Evolutionary conservation across 176 grass and related monocot genomes (phyloP), one percentile per base, ranked within the genome.

Genomic region (Carex myosuroides): DNA sequence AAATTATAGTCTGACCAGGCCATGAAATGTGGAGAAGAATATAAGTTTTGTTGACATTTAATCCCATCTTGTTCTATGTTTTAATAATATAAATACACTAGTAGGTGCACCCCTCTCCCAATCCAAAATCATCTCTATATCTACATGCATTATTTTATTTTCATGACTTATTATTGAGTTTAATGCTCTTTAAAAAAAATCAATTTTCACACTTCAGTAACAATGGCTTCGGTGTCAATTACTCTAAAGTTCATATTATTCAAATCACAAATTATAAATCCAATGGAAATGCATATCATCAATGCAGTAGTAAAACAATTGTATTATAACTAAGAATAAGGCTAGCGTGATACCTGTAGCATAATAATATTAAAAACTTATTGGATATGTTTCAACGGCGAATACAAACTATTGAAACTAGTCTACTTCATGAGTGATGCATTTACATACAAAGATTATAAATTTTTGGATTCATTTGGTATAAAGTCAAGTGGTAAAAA

Each of bases 21-120:
- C 79, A 65, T 66, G n/a, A 52, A 82, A 42, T 64, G 18, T 48
- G 60, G 37, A 80, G 58, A 81, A 54, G 59, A 81, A 81, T 64
- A 65, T 63, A 39, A 69, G 30, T 16, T 16, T 1, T 6, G 32
- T 69, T 69, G 65, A 69, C 65, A 39, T 69, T 48, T 48, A 48
- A 48, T 64, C 24, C 24, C 5, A 24, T 30, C 21, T 13, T 24
- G 24, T 12, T 64, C 12, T 64, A 26, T 64, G 61, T 64, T 29
- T 48, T 9, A 48, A 48, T 48, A 48, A 48, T 48, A 48, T 48
- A 48, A 44, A 44, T 8, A 44, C 42, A 44, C 6, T 44, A 1
- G 7, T 44, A 8, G 42, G 7, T 44, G 42, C 42, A 44, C 7
- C 42, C 42, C 42, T 6, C 42, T 35, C 32, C 64, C 13, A 69